Evolutionary conservation across 495 filamentous ascomycete species (phyloP).

Genomic region (Aspergillus haitiensis): DNA sequence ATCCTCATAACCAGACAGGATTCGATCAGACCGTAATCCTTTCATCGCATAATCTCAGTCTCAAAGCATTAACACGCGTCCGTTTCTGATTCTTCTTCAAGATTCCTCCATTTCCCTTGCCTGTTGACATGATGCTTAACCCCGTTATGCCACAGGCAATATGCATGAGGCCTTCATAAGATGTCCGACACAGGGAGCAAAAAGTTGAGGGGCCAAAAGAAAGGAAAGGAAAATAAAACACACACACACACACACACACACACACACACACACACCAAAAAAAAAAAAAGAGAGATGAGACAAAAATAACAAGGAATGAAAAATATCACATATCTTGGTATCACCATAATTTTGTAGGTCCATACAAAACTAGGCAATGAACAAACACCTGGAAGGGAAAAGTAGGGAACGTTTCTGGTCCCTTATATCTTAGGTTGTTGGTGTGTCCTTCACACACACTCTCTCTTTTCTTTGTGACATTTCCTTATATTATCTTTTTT

Average conservation of each 20-base stretch:
- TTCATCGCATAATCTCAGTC: background rate
- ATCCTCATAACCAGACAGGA: background rate
- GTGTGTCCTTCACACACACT: too few relatives aligned
- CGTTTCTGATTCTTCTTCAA: background rate
- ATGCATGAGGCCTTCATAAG: slow-evolving; percentile 21
- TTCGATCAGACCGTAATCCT: background rate
- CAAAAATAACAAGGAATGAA: slow-evolving; percentile 5
- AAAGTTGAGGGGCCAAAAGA: background rate
- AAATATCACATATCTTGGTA: slow-evolving; percentile 20
- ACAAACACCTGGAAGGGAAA: slow-evolving; percentile 3
- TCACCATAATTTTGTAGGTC: slow-evolving; percentile 12
- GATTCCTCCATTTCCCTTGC: background rate
- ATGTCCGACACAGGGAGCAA: slow-evolving; percentile 8
- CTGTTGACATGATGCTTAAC: slow-evolving; percentile 11
- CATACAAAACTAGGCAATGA: slow-evolving; percentile 19
- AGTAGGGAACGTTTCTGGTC: background rate
- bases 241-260: too few relatives aligned
- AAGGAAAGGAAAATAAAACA: background rate
- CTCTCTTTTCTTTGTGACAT: background rate
- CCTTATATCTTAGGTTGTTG: too few relatives aligned
- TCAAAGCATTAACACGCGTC: background rate
- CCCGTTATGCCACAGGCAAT: slow-evolving; percentile 20
- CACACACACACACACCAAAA: too few relatives aligned
- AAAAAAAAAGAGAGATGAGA: background rate
- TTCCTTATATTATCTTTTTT: background rate